These are phyloP conservation scores for Teunomyces pallodes DNA, from an alignment of 805 yeast species.

Conservation along the genomic window DNA sequence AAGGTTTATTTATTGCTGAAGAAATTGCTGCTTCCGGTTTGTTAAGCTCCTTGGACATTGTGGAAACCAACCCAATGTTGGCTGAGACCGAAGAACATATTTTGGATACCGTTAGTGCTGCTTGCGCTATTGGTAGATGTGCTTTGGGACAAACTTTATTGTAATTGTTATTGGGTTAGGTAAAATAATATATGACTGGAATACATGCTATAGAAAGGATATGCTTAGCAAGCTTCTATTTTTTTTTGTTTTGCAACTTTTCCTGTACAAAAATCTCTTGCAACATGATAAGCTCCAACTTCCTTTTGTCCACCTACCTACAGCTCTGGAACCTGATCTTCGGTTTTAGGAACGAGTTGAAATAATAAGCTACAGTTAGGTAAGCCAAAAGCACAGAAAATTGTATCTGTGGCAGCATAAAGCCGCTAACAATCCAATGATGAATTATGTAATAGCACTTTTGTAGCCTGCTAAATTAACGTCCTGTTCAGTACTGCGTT, in stretches of 20 bases:
- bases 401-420: too few species aligned
- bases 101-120: slow-evolving; percentile 83
- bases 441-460: too few species aligned
- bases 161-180: slow-evolving; percentile 23
- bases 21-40: slow-evolving; percentile 89
- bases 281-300: neutral
- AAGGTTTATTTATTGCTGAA: slow-evolving; percentile 89
- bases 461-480: too few species aligned
- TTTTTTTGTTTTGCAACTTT: neutral
- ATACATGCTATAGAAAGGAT: neutral
- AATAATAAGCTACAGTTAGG: too few species aligned
- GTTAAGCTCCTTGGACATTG: slow-evolving; percentile 83
- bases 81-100: slow-evolving; percentile 76
- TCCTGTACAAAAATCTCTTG: neutral
- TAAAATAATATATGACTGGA: neutral
- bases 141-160: slow-evolving; percentile 89
- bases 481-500: too few species aligned
- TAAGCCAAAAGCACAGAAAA: too few species aligned
- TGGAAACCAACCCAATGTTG: slow-evolving; percentile 88
- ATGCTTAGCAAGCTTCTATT: too few species aligned
- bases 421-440: too few species aligned
- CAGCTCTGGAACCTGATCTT: too few species aligned
- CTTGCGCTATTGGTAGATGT: slow-evolving; percentile 88
- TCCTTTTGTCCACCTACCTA: neutral
- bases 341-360: too few species aligned